Conservation (phyloP, 2,329 filamentous ascomycete genomes). For the Venturia asperata region DNA sequence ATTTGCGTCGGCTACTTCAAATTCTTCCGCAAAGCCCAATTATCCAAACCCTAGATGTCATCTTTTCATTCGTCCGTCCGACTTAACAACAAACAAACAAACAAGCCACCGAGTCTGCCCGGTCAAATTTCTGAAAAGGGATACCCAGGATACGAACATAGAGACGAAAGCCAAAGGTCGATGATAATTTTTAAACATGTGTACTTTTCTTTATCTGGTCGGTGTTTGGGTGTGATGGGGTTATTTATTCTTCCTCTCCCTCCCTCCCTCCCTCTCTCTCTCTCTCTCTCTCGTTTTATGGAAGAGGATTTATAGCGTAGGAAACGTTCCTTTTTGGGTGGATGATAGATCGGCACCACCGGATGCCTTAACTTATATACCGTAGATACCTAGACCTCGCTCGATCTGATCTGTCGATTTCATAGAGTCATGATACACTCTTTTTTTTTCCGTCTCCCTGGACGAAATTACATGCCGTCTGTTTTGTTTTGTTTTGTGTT, state of each 20-base stretch:
- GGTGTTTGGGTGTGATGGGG: not conserved
- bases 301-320: no score
- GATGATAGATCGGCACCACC: not conserved
- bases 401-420: not conserved
- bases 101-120: not conserved
- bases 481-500: no score
- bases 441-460: not conserved
- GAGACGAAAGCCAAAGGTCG: not conserved
- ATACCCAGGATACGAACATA: not conserved
- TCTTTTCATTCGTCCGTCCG: not conserved
- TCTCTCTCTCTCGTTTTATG: no score
- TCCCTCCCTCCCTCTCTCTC: no score
- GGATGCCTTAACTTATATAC: not conserved
- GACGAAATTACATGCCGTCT: no score
- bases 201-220: not conserved
- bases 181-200: not conserved
- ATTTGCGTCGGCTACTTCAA: slow-evolving; percentile 52
- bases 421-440: not conserved
- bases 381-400: not conserved
- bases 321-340: not conserved
- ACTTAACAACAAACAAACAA: not conserved
- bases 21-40: slow-evolving; percentile 53
- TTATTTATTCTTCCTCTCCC: not conserved
- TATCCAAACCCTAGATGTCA: slow-evolving; percentile 43
- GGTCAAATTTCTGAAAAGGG: no score